phyloP scores from a whole-genome alignment of 352 stramenopile genomes.

The Blastocystis sp. region DNA sequence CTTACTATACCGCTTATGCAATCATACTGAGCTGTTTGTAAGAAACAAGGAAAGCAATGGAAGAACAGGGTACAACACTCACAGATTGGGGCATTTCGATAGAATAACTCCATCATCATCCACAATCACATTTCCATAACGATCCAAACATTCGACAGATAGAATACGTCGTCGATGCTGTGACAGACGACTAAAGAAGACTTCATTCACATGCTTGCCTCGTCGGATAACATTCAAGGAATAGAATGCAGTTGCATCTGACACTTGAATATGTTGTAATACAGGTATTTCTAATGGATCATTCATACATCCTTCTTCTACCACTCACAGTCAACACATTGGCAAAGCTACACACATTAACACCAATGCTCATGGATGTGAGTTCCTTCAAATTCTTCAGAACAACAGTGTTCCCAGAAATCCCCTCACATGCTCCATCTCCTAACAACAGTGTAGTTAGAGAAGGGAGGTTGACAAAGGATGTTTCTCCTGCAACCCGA shows the following conservation, averaged over 20 bases:
- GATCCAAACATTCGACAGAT: not conserved
- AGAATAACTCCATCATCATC: not conserved
- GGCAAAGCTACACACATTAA: not conserved
- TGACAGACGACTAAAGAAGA: not conserved
- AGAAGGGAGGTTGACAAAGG: not conserved
- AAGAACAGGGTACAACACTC: not conserved
- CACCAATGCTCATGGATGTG: not conserved
- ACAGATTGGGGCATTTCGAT: not conserved
- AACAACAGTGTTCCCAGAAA: not conserved
- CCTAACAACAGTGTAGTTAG: not conserved
- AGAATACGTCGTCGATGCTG: not conserved
- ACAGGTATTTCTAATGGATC: not conserved
- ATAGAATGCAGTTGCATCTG: not conserved
- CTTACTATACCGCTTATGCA: too few species aligned
- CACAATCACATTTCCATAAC: not conserved
- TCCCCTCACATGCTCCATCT: not conserved
- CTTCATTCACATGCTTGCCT: not conserved
- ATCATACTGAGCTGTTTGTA: not conserved
- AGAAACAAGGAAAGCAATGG: not conserved
- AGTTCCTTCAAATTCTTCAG: not conserved
- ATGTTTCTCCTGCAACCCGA: not conserved
- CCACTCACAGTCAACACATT: not conserved
- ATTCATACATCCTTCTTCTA: not conserved
- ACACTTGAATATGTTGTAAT: not conserved
- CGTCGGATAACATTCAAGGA: not conserved